These are phyloP conservation scores for Gynostemma pentaphyllum DNA, from an alignment of 306 rosid species.

Conservation along the genomic window DNA sequence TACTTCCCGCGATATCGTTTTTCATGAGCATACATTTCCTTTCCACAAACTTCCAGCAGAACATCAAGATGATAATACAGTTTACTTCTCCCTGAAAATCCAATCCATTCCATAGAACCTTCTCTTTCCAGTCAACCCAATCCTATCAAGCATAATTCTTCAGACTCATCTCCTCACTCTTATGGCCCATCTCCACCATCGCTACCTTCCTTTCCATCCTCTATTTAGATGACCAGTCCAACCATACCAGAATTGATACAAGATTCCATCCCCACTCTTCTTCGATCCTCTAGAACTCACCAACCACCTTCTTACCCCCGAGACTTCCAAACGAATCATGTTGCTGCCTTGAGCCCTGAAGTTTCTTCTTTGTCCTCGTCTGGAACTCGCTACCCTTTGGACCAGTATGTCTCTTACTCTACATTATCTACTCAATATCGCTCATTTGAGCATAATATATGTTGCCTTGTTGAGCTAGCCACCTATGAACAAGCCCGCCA, in stretches of 20 bases:
- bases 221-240: too few species aligned
- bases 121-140: not conserved
- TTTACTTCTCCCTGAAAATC: not conserved
- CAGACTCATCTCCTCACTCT: not conserved
- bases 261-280: too few species aligned
- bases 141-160: not conserved
- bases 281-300: not conserved
- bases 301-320: not conserved
- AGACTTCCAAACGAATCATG: not conserved
- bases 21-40: not conserved
- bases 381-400: not conserved
- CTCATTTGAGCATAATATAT: not conserved
- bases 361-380: not conserved
- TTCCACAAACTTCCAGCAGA: not conserved
- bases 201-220: too few species aligned
- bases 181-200: not conserved
- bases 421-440: not conserved
- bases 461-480: not conserved
- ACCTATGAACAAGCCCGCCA: not conserved
- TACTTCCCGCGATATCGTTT: not conserved
- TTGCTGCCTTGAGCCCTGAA: not conserved
- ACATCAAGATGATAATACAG: not conserved
- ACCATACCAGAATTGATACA: too few species aligned
- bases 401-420: not conserved
- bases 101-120: not conserved